Evolutionary conservation across 495 filamentous ascomycete genomes (phyloP), one percentile per base, ranked within the genome.

Genomic region (Glutinoglossum americanum): DNA sequence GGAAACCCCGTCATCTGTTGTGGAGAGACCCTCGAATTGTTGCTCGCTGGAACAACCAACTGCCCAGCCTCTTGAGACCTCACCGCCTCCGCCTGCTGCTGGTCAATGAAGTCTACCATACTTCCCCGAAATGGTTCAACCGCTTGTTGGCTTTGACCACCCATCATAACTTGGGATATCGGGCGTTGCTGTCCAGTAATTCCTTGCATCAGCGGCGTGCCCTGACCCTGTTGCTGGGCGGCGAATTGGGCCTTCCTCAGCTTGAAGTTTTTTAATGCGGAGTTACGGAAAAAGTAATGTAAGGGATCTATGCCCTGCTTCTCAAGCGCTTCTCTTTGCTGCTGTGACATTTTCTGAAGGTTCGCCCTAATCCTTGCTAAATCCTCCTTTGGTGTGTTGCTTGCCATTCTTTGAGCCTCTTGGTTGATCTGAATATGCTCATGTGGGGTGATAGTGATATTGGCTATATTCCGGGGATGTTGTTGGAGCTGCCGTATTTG

Each of bases 11-110:
- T 62, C 11, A 60, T 62, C 25, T 56, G 23, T 60, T 61, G 32
- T 56, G 51, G 32, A 56, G 64, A 6, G 5, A 39, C 51, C 9
- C 41, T 32, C 25, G 32, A 10, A 19, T 49, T 47, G 55, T 72
- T 72, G 62, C 79, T 84, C 19, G 80, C 81, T 10, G 81, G 81
- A 11, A 84, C 81, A 25, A 84, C 81, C 48, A 78, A 66, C 60
- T 82, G 79, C 26, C 81, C 81, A 51, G 76, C 75, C 66, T 82
- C 77, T 65, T 80, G 77, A n/a, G 73, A 75, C 26, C 78, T 77
- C 55, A 78, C 62, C 15, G 76, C 80, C 61, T 80, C 77, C 28
- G 75, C 76, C 66, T 82, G 81, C 62, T 82, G 79, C 26, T 51
- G 57, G n/a, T 74, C 77, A 55, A 78, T 68, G 11, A 82, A 71